Evolutionary conservation across 495 filamentous ascomycete species (phyloP).

Genomic region (Hypoxylon fragiforme): DNA sequence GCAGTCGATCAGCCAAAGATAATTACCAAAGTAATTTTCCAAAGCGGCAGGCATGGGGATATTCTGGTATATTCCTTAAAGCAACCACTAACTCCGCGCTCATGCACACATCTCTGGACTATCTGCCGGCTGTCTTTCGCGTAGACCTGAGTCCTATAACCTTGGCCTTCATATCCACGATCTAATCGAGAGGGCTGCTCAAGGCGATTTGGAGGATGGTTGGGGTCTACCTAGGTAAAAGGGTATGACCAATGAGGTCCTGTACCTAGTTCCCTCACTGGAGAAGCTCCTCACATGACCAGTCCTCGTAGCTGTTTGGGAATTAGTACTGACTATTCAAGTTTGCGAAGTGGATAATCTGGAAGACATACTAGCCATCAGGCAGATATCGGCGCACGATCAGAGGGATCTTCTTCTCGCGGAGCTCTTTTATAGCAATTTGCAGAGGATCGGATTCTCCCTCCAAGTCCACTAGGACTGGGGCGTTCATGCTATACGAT

Average conservation of each 20-base stretch:
- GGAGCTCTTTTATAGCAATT: slow-evolving; percentile 94
- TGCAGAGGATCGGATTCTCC: slow-evolving; percentile 97
- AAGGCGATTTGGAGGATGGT: neutral
- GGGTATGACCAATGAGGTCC: too few relatives aligned
- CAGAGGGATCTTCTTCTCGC: slow-evolving; percentile 97
- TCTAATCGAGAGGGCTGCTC: slow-evolving; percentile 3
- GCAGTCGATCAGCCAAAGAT: slow-evolving; percentile 1
- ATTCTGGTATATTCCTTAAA: slow-evolving; percentile 31
- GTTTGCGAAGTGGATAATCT: neutral
- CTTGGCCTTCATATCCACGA: too few relatives aligned
- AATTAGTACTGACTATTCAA: slow-evolving; percentile 22
- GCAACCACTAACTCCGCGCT: slow-evolving; percentile 39
- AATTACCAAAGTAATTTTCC: neutral
- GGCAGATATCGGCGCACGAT: slow-evolving; percentile 94
- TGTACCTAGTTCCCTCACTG: slow-evolving; percentile 35
- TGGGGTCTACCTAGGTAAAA: too few relatives aligned
- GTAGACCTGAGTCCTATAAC: slow-evolving; percentile 15
- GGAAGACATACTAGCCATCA: slow-evolving; percentile 84
- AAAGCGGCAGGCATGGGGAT: slow-evolving; percentile 6
- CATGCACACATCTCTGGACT: slow-evolving; percentile 28
- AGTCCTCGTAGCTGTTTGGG: slow-evolving; percentile 85
- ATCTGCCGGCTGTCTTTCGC: slow-evolving; percentile 7
- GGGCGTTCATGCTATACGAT: slow-evolving; percentile 84
- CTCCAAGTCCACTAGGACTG: slow-evolving; percentile 93
- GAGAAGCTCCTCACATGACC: slow-evolving; percentile 95